Percentiles rank a stretch among this genome's conserved stretches.
Evolutionary conservation across 73 alveolate species (phyloP).

Genomic region (Breviolum minutum): DNA sequence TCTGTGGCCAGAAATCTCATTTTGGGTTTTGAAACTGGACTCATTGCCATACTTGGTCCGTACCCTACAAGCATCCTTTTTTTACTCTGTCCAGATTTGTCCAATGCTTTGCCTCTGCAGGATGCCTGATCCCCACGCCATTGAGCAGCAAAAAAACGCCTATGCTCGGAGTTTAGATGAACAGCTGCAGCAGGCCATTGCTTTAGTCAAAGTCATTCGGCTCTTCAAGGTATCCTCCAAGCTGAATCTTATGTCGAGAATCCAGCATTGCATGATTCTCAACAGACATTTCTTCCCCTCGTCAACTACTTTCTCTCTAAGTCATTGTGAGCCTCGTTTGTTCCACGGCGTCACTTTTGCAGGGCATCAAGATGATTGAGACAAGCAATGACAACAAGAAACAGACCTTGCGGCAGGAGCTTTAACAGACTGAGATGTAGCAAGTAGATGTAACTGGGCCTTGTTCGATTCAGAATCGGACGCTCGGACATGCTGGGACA

Average conservation of each 20-base stretch:
- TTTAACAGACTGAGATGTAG: background rate
- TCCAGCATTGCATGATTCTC: background rate
- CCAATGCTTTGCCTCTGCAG: background rate
- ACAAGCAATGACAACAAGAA: conserved; percentile 38
- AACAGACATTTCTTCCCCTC: no score
- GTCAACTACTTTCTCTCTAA: no score
- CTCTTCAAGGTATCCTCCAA: background rate
- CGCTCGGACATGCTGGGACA: no score
- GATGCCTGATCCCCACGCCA: conserved; percentile 67
- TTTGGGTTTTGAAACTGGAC: no score
- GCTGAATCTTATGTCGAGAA: background rate
- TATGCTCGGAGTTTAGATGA: conserved; percentile 79
- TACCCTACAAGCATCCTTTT: background rate
- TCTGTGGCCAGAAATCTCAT: no score
- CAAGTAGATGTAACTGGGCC: no score
- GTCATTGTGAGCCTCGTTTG: no score
- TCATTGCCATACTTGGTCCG: background rate
- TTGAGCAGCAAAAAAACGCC: conserved; percentile 81
- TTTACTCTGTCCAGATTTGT: background rate
- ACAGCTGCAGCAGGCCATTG: conserved; percentile 47
- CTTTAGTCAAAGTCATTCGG: background rate
- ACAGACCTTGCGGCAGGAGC: conserved; percentile 70
- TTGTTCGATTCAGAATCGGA: no score
- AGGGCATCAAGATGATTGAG: conserved; percentile 94
- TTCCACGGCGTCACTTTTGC: background rate